Conservation (phyloP, 1,284 basidiomycete species). For the Microbotryum saponariae region DNA sequence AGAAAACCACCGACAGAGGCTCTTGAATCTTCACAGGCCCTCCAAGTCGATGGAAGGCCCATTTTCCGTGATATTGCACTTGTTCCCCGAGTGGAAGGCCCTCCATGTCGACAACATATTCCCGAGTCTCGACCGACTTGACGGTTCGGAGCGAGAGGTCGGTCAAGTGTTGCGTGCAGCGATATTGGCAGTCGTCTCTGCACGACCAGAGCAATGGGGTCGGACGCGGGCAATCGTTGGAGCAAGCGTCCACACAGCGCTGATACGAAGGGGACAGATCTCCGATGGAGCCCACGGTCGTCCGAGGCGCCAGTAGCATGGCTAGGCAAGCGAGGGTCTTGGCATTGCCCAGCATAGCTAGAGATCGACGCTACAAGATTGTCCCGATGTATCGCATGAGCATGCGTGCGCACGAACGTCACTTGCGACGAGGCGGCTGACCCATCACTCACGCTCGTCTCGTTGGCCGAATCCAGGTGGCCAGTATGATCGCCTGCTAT, state of each 20-base stretch:
- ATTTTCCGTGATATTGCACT: constrained; percentile 86
- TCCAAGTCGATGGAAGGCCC: constrained; percentile 68
- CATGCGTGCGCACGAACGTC: no score
- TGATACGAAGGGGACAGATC: constrained; percentile 54
- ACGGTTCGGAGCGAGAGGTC: constrained; percentile 50
- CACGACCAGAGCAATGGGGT: constrained; percentile 60
- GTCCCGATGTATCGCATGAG: no score
- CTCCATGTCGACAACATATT: constrained; percentile 21
- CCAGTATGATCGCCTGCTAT: no score
- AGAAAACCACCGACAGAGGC: constrained; percentile 84
- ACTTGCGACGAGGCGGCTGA: no score
- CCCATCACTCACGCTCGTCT: no score
- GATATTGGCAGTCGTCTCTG: constrained; percentile 77
- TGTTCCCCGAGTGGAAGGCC: constrained; percentile 33
- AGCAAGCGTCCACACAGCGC: constrained; percentile 50
- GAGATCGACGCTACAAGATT: no score
- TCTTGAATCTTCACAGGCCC: constrained; percentile 70
- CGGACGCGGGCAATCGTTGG: constrained; percentile 33
- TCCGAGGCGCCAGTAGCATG: no score
- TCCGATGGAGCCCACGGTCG: constrained; percentile 40
- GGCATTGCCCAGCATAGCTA: no score
- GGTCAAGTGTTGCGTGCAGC: constrained; percentile 78
- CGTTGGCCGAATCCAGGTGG: no score
- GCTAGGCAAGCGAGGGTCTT: no score
- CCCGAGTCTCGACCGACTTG: not conserved